Conservation (phyloP, 2,329 filamentous ascomycete genomes). For the Fusarium nanum region DNA sequence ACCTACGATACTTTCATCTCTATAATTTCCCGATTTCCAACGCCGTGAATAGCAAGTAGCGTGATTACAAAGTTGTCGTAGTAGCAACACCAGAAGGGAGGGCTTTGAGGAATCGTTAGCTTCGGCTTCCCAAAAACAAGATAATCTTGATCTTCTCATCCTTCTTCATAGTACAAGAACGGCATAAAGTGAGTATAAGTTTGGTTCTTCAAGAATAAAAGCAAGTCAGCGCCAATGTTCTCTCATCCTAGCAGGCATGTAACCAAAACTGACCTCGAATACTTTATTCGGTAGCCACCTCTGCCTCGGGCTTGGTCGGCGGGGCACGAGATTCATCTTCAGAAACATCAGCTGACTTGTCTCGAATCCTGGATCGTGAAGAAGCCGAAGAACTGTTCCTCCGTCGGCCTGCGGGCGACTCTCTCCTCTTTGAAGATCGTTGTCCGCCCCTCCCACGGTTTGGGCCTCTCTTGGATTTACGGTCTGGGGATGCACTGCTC, state of each 20-base stretch:
- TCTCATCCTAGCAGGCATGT: neutral
- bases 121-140: constrained; percentile 22
- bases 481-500: constrained; percentile 33
- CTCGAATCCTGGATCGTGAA: constrained; percentile 61
- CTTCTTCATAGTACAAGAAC: constrained; percentile 6
- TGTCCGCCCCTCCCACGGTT: constrained; percentile 23
- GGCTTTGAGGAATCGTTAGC: constrained; percentile 32
- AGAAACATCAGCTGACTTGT: constrained; percentile 68
- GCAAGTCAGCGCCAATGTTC: constrained; percentile 13
- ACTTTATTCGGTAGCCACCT: constrained; percentile 26
- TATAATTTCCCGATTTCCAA: constrained; percentile 5
- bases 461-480: constrained; percentile 29
- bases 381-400: constrained; percentile 65
- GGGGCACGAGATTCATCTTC: constrained; percentile 48
- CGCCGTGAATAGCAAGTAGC: constrained; percentile 8
- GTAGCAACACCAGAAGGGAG: constrained; percentile 2
- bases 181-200: constrained; percentile 9
- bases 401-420: constrained; percentile 51
- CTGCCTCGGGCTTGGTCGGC: constrained; percentile 32
- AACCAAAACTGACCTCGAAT: constrained; percentile 42
- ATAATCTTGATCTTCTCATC: constrained; percentile 28
- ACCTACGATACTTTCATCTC: constrained; percentile 10
- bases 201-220: constrained; percentile 1
- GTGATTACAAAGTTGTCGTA: constrained; percentile 5
- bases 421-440: constrained; percentile 28